Base-by-base conservation (phyloP, 2,329 filamentous ascomycete genomes). In the Stagonosporopsis vannaccii region DNA sequence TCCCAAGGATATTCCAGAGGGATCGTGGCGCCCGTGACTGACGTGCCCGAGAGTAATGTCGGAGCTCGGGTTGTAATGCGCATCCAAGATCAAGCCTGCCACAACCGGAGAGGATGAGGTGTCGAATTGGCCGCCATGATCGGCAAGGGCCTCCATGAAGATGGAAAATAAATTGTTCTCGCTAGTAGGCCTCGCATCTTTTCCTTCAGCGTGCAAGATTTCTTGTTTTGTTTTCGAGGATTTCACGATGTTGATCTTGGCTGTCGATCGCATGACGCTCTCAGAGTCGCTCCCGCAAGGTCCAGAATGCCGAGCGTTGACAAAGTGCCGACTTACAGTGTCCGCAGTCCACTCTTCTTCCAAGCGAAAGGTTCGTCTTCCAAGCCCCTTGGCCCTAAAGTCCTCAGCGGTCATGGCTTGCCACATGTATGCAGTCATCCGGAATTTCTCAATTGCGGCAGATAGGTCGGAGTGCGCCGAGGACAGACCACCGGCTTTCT, bases 391-490 rank as follows among this genome's bases (percentile, higher is more conserved):
- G 17, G 50, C 22, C 1, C 66, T 63, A 60, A 73, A 50, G 35
- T 73, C 69, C 53, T 74, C 70, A 1, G 70, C 72, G n/a, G 69
- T 72, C 60, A 71, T 61, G 13, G 71, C 70, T 51, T 75, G 70
- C 71, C 71, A 74, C 70, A 74, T 73, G 56, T 71, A 72, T 2
- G 72, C 70, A 6, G 70, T 66, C 63, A 70, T 72, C n/a, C 71
- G 65, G 12, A 74, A 60, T 61, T 75, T 75, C 7, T 65, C 63
- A 33, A 72, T 63, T 4, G 67, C 70, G 26, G 70, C 69, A n/a
- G 69, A 58, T 6, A 75, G 54, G 39, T 65, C 64, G 5, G 62
- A 62, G 33, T 74, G 71, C 3, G 71, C 60, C 2, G 66, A 68
- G 20, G 63, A 63, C 1, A 67, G 19, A 15, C 63, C 71, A 8